Conservation (phyloP, 805 yeast species). For the Pichia membranifaciens region DNA sequence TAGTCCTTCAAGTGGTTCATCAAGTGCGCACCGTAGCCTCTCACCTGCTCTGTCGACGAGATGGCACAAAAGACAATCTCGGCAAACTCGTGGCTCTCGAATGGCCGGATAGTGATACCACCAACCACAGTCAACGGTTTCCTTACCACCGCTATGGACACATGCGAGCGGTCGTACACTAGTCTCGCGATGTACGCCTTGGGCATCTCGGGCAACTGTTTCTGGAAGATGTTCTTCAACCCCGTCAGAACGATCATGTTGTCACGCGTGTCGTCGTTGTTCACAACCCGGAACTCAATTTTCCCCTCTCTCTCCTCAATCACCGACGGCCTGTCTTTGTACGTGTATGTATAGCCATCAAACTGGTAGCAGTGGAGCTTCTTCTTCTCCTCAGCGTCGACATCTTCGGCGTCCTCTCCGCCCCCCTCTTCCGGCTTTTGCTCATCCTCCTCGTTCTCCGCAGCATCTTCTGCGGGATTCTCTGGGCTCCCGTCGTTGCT, state of each 20-base stretch:
- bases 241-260: constrained; percentile 91
- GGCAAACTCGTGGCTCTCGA: constrained; percentile 84
- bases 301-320: constrained; percentile 89
- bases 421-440: constrained; percentile 12
- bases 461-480: neutral
- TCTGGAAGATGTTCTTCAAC: constrained; percentile 90
- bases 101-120: constrained; percentile 95
- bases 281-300: constrained; percentile 93
- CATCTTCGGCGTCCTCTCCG: constrained; percentile 19
- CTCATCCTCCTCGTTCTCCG: neutral
- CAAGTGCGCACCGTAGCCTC: constrained; percentile 97
- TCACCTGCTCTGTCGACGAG: constrained; percentile 92
- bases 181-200: constrained; percentile 90
- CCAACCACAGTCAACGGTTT: constrained; percentile 95
- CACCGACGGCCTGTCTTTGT: constrained; percentile 90
- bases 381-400: constrained; percentile 27
- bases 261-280: constrained; percentile 85
- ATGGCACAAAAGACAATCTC: constrained; percentile 99
- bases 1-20: constrained; percentile 98
- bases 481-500: neutral
- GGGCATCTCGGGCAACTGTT: constrained; percentile 98
- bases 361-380: constrained; percentile 46
- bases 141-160: constrained; percentile 93
- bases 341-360: constrained; percentile 76
- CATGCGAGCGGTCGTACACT: constrained; percentile 89